phyloP scores from a whole-genome alignment of 1,284 basidiomycete genomes.

The Abortiporus biennis region DNA sequence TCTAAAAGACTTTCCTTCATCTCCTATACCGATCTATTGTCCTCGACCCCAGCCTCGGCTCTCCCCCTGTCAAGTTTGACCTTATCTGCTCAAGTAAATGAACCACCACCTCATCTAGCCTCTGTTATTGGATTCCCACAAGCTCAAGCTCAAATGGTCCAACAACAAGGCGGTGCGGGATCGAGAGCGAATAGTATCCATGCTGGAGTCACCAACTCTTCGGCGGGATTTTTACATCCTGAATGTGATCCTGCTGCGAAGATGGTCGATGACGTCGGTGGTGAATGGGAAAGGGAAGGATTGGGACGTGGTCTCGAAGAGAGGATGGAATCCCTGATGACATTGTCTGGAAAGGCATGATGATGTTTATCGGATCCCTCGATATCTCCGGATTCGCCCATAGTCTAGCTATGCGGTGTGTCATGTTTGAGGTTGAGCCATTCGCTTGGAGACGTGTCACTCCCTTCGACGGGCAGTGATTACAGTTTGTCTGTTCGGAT shows the following conservation, averaged over 20 bases:
- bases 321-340: constrained; percentile 55
- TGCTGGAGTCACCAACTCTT: constrained; percentile 6
- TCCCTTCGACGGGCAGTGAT: too few relatives aligned
- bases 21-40: constrained; percentile 78
- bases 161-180: constrained; percentile 19
- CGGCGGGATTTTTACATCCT: background rate
- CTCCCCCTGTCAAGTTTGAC: constrained; percentile 71
- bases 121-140: constrained; percentile 42
- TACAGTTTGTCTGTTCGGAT: too few relatives aligned
- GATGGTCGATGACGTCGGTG: constrained; percentile 51
- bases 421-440: too few relatives aligned
- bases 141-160: constrained; percentile 16
- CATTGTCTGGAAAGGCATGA: constrained; percentile 19
- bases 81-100: constrained; percentile 38
- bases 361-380: too few relatives aligned
- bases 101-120: constrained; percentile 64
- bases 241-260: constrained; percentile 17
- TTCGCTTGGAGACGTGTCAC: too few relatives aligned
- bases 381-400: constrained; percentile 1
- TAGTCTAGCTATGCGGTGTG: constrained; percentile 1
- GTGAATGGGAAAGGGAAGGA: constrained; percentile 82
- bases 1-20: constrained; percentile 82
- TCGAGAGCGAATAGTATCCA: constrained; percentile 18
- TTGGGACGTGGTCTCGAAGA: constrained; percentile 77
- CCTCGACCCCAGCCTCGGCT: constrained; percentile 67